Base-by-base conservation (phyloP, 768 basidiomycete genomes). In the Suillus occidentalis region DNA sequence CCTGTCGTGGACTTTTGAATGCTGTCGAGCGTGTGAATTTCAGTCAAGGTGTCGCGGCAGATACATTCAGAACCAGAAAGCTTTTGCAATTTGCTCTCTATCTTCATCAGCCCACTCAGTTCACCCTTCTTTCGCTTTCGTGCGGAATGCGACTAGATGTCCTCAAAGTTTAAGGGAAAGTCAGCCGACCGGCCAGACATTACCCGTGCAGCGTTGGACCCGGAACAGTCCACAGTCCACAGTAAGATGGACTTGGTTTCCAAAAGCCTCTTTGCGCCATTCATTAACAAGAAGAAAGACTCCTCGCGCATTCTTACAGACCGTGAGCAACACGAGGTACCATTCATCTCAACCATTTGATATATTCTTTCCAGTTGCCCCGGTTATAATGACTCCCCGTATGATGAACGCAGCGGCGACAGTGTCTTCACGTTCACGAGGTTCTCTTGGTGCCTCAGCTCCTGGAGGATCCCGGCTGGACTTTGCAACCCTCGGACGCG, bases 371-470 rank as follows among this genome's bases (percentile, higher is more conserved):
- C 0, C 59, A 75, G 94, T 95, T 74, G 93, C 93, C 16, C 93
- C 93, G 14, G 88, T 89, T 66, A 92, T 95, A 70, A 93, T 95
- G 92, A 94, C 92, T 3, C 93, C 94, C 28, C 83, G 88, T 63
- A 89, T 94, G 86, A 85, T 94, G 66, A 86, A 84, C 65, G 85
- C 87, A 25, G 84, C 90, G 8, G 83, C 90, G 3, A 88, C 87
- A n/a, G 85, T 86, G 4, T 85, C 87, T n/a, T 83, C 87, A 34
- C 79, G 84, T 49, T 67, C 82, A 2, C 76, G 78, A 53, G 70
- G 71, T 8, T 66, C 75, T 20, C 68, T 78, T 47, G 75, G 80
- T 52, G 78, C 75, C 52, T 20, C 65, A 31, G 69, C 62, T 52
- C 22, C 45, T 25, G 70, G 72, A 20, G 78, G 78, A 37, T 68